A percentile compares a stretch with the other conserved stretches of the same genome.
Evolutionary conservation across 73 alveolate genomes (phyloP).

Genomic region (Paramecium primaurelia): DNA sequence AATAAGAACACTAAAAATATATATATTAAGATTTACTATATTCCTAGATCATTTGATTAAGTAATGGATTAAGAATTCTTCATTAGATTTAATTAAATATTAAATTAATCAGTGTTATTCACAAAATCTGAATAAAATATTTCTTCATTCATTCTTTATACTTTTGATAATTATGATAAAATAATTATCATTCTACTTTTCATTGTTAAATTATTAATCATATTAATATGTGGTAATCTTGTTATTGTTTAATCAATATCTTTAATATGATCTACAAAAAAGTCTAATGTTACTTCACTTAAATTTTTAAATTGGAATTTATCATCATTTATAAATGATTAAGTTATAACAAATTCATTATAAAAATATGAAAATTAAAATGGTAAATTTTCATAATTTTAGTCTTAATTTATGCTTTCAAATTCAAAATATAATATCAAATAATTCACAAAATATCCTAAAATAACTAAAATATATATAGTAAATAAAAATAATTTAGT

Average conservation of each 20-base stretch:
- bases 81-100: background rate
- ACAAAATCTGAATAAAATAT: background rate
- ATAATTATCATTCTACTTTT: background rate
- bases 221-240: background rate
- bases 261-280: background rate
- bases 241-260: background rate
- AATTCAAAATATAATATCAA: background rate
- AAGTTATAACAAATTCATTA: background rate
- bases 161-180: background rate
- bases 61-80: background rate
- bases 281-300: background rate
- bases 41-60: background rate
- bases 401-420: background rate
- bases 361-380: slow-evolving; percentile 5
- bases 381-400: background rate
- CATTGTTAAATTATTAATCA: background rate
- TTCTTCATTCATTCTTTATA: background rate
- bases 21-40: background rate
- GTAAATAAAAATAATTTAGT: background rate
- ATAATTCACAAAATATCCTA: background rate
- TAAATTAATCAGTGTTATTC: background rate
- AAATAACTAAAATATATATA: background rate
- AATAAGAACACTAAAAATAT: background rate
- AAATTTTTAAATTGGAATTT: background rate
- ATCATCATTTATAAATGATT: background rate